Evolutionary conservation across 331 rosid genomes (phyloP).

Genomic region (Phaseolus coccineus): DNA sequence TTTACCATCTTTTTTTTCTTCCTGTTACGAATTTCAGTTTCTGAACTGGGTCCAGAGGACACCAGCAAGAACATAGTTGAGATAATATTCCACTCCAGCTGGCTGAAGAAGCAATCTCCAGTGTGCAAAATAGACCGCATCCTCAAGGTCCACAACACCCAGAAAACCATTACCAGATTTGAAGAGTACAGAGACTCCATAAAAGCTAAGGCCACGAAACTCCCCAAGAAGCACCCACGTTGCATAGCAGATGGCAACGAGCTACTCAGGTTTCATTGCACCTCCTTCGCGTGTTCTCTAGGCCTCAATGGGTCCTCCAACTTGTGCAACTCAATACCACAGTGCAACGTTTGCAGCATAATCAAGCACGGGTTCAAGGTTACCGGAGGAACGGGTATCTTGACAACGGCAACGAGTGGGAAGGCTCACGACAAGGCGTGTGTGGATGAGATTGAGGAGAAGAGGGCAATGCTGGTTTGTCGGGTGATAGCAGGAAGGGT

Average conservation of each 20-base stretch:
- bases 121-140: constrained; percentile 91
- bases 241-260: constrained; percentile 98
- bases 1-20: background rate
- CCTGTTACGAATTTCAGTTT: constrained; percentile 57
- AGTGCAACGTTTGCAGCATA: constrained; percentile 75
- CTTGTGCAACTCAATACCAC: constrained; percentile 79
- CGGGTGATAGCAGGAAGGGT: constrained; percentile 97
- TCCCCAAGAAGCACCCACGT: constrained; percentile 79
- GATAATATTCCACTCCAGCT: constrained; percentile 96
- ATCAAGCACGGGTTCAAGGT: constrained; percentile 78
- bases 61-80: constrained; percentile 99
- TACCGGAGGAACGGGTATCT: constrained; percentile 59
- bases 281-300: constrained; percentile 75
- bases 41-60: constrained; percentile 94
- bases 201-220: constrained; percentile 81
- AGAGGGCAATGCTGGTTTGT: constrained; percentile 96
- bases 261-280: constrained; percentile 91
- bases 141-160: constrained; percentile 89
- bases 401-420: constrained; percentile 93
- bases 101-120: constrained; percentile 90
- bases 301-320: constrained; percentile 88
- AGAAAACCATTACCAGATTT: constrained; percentile 75
- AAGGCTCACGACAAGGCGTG: constrained; percentile 81
- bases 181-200: constrained; percentile 92
- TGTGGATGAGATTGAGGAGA: constrained; percentile 48